Conservation (phyloP, 305 asterid species). For the Stenogyne calaminthoides region DNA sequence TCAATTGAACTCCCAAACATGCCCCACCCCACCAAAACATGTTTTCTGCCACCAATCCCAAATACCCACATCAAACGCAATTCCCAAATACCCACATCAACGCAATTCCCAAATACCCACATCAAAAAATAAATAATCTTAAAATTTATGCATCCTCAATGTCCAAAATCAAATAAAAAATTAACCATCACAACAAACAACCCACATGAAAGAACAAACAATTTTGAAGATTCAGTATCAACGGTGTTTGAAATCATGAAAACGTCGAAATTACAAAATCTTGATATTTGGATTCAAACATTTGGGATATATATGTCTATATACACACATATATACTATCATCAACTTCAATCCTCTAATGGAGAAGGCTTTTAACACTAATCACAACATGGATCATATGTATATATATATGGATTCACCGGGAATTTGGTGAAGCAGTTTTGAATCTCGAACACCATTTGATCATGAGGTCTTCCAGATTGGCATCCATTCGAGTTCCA, state of each 20-base stretch:
- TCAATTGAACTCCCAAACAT: constrained; percentile 24
- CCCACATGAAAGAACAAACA: neutral
- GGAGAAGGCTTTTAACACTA: too few relatives aligned
- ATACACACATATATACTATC: too few relatives aligned
- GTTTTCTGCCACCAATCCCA: neutral
- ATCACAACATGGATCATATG: neutral
- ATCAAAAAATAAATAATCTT: neutral
- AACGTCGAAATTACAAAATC: constrained; percentile 72
- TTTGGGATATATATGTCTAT: constrained; percentile 38
- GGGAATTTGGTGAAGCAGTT: neutral
- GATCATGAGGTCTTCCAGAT: constrained; percentile 59
- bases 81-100: constrained; percentile 11
- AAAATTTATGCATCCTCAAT: constrained; percentile 26
- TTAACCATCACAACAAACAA: neutral
- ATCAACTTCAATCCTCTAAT: neutral
- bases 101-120: constrained; percentile 1
- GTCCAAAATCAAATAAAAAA: constrained; percentile 6
- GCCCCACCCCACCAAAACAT: neutral
- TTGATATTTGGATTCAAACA: constrained; percentile 58
- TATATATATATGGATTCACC: neutral
- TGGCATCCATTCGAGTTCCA: constrained; percentile 94
- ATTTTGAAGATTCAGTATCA: constrained; percentile 40
- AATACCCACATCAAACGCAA: constrained; percentile 10
- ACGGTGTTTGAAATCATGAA: constrained; percentile 75
- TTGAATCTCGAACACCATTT: constrained; percentile 93